Conservation (phyloP, 805 yeast genomes). For the Pichia eremophila region DNA sequence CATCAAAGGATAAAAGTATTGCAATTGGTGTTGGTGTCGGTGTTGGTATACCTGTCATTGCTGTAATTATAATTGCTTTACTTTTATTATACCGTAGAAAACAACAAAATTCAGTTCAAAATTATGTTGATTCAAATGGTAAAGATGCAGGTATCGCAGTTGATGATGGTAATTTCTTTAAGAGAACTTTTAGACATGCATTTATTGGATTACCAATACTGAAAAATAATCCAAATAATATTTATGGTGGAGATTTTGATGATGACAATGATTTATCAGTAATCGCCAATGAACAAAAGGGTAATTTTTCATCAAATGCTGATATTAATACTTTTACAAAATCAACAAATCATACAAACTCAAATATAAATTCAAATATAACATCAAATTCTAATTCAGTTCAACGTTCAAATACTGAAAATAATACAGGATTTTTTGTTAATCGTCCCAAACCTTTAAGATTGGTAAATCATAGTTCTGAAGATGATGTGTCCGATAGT, state of each 20-base stretch:
- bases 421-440: slow-evolving; percentile 22
- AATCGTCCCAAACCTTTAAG: slow-evolving; percentile 23
- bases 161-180: slow-evolving; percentile 18
- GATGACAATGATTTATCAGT: slow-evolving; percentile 18
- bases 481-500: neutral
- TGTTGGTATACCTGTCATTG: slow-evolving; percentile 54
- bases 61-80: slow-evolving; percentile 16
- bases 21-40: slow-evolving; percentile 67
- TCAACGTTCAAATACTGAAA: neutral
- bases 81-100: slow-evolving; percentile 14
- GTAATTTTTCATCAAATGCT: slow-evolving; percentile 6
- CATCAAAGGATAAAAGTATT: slow-evolving; percentile 36
- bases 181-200: slow-evolving; percentile 9
- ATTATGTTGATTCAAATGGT: slow-evolving; percentile 28
- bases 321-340: neutral
- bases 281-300: slow-evolving; percentile 9
- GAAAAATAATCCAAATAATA: slow-evolving; percentile 9
- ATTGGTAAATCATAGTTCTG: slow-evolving; percentile 6
- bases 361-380: neutral
- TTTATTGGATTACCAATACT: slow-evolving; percentile 18
- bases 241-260: slow-evolving; percentile 6
- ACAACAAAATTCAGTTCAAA: slow-evolving; percentile 12
- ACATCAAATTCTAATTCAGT: neutral
- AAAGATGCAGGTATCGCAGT: slow-evolving; percentile 22
- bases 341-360: neutral